Base-by-base conservation (phyloP, 176 grass and related monocot genomes). In the Themeda triandra region DNA sequence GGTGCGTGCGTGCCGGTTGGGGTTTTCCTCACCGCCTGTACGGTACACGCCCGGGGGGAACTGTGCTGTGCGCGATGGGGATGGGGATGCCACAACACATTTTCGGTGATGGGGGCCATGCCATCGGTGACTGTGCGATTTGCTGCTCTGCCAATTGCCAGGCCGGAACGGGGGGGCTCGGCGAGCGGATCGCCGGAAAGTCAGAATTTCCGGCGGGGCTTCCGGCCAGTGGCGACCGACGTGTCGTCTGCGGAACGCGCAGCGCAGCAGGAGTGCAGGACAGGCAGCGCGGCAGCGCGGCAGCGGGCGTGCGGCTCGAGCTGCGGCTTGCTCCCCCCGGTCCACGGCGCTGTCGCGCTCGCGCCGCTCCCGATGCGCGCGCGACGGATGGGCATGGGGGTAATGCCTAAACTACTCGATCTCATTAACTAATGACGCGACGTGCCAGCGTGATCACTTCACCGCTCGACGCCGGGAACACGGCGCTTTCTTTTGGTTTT, bases 241-340 rank as follows among this genome's bases (percentile, higher is more conserved):
- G 58, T 41, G 51, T 6, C 33, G 31, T 36, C 8, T 29, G 60
- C 25, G 25, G 4, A 28, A 4, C 30, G 48, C 23, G 6, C 1
- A 49, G 28, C 8, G 33, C 73, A 6, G 18, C 18, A 10, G 8
- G 14, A 2, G 39, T 10, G 7, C 39, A 35, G 39, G 39, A 10
- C 39, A 40, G 10, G 11, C 7, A 10, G 39, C 6, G 36, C 36
- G 36, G 36, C 37, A 39, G 37, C 37, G 37, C n/a, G 29, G 9
- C 35, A 44, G 75, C 65, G 39, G 37, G 58, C 48, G 49, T 18
- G 44, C 31, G 73, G 88, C 83, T 78, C 83, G 79, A 83, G 84
- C 66, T 12, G 73, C 23, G 4, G 62, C 67, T 41, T 70, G 67
- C 68, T 45, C 66, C 42, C 66, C 56, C 40, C 41, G 86, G 42